Evolutionary conservation across 2,329 filamentous ascomycete genomes (phyloP), one percentile per base, ranked within the genome.

Genomic region (Colletotrichum musae): DNA sequence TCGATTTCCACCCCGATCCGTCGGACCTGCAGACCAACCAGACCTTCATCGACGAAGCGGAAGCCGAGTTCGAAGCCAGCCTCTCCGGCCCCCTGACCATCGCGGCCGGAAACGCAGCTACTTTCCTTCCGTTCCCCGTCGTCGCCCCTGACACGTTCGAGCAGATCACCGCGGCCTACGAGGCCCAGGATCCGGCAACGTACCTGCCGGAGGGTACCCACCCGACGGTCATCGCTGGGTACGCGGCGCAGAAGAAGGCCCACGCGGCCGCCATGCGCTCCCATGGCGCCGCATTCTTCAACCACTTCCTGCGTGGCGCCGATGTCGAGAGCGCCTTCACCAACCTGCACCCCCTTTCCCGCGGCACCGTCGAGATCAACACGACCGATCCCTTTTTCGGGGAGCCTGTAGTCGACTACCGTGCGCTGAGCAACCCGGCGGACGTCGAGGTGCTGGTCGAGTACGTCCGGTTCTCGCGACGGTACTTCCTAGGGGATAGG

Each of bases 241-340:
- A 79, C 64, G 72, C 72, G n/a, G 77, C 75, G 9, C 81, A 83
- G 69, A 80, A 81, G 75, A 75, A 76, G 48, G 73, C 76, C 13
- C 77, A 81, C 64, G 79, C 79, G 0, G 64, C 73, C 0, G 75
- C 78, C 1, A 76, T 82, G 47, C 74, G 77, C 5, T 78, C 77
- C 5, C 71, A 74, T n/a, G 75, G 77, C 68, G 79, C 79, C 4
- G 77, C 77, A 1, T 80, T 80, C 73, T 80, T 79, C 63, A 75
- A 74, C 63, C 68, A 74, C 18, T 68, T 68, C 53, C 43, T 68
- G 21, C 65, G 65, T 24, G 53, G 53, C 45, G 61, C 53, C 7
- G 52, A 16, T 2, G 41, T 12, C 21, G 66, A 63, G 12, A 61
- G 70, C 58, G 61, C 52, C 48, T 58, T 72, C 5, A 68, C 71